Conservation (phyloP, 176 grass and related monocot genomes). For the Lolium rigidum region DNA sequence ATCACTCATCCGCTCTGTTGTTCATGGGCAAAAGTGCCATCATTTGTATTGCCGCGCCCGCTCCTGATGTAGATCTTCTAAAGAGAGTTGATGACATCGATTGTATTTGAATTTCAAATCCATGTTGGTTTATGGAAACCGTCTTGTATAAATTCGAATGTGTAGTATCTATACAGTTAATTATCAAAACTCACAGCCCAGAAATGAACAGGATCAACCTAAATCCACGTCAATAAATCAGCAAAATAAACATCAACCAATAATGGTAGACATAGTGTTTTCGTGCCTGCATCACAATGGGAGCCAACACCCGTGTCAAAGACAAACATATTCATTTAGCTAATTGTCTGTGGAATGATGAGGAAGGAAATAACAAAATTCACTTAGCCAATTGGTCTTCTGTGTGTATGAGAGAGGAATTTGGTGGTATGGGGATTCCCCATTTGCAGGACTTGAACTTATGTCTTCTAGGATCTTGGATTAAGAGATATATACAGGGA, state of each 20-base stretch:
- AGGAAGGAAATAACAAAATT: too few species aligned
- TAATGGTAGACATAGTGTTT: not conserved
- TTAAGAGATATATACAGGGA: too few species aligned
- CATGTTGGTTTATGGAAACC: not conserved
- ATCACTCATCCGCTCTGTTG: slow-evolving; percentile 28
- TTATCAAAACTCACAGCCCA: not conserved
- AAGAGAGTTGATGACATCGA: not conserved
- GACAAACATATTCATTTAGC: too few species aligned
- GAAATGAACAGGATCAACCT: not conserved
- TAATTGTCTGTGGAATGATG: too few species aligned
- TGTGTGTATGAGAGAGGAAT: too few species aligned
- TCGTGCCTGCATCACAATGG: not conserved
- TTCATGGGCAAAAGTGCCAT: slow-evolving; percentile 4
- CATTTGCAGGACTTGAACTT: too few species aligned
- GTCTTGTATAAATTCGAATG: not conserved
- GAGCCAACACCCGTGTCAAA: not conserved
- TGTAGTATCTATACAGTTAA: not conserved
- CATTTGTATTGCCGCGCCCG: slow-evolving; percentile 19
- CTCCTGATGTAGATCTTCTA: not conserved
- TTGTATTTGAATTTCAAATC: slow-evolving; percentile 1
- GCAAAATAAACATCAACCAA: too few species aligned
- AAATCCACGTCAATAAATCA: not conserved
- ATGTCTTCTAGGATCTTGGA: too few species aligned
- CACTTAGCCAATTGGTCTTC: too few species aligned
- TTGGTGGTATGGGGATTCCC: too few species aligned